Evolutionary conservation across 2,329 filamentous ascomycete genomes (phyloP).

Genomic region (Fusarium musae): DNA sequence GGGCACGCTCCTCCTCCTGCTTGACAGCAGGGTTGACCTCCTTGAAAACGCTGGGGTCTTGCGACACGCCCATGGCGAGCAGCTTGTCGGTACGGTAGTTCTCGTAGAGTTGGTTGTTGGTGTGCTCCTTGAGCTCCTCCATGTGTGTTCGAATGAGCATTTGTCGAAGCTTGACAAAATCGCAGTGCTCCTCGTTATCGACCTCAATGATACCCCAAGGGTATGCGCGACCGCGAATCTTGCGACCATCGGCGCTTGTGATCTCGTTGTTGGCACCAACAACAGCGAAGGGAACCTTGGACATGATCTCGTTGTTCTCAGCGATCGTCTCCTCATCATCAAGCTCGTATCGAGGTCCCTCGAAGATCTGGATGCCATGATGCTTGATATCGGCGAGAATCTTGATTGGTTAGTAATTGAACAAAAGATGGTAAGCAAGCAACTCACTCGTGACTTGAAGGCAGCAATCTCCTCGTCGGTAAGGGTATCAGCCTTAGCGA

Average conservation of each 20-base stretch:
- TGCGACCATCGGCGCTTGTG: constrained; percentile 88
- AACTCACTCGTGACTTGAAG: constrained; percentile 96
- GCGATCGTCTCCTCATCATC: constrained; percentile 99
- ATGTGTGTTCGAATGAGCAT: constrained; percentile 99
- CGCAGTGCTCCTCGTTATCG: constrained; percentile 99
- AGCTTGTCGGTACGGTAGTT: constrained; percentile 99
- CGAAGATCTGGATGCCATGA: constrained; percentile 98
- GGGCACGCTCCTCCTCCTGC: constrained; percentile 97
- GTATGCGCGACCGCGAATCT: constrained; percentile 94
- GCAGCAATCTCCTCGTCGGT: constrained; percentile 94
- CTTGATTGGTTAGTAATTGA: constrained; percentile 58
- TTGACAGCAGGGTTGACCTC: constrained; percentile 99
- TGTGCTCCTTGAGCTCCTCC: constrained; percentile 99
- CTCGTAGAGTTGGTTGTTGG: constrained; percentile 98
- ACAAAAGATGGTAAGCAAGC: too few species aligned
- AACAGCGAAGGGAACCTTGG: constrained; percentile 98
- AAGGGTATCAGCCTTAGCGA: constrained; percentile 97
- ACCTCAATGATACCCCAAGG: constrained; percentile 99
- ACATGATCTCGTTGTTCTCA: constrained; percentile 99
- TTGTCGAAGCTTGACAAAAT: constrained; percentile 99
- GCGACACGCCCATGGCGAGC: constrained; percentile 96
- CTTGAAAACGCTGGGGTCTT: constrained; percentile 99
- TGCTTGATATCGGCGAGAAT: constrained; percentile 97
- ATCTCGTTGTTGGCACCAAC: constrained; percentile 98
- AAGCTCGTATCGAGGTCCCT: constrained; percentile 97